A percentile compares a stretch with the other conserved stretches of the same genome.
phyloP scores from a whole-genome alignment of 2,329 filamentous ascomycete genomes.

The Colletotrichum tofieldiae region DNA sequence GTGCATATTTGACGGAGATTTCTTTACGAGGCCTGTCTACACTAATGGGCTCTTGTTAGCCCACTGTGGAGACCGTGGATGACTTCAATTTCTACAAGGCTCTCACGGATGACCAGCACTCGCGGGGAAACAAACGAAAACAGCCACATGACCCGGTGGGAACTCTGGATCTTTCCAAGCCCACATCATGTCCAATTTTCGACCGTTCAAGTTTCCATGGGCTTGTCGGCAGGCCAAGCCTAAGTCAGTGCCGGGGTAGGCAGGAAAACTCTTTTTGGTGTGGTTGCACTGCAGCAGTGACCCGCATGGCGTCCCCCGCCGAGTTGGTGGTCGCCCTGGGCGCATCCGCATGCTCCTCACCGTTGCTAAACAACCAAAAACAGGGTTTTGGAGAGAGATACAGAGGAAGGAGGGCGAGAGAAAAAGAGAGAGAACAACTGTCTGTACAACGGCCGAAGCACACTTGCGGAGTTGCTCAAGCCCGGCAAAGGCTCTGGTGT shows the following conservation, averaged over 20 bases:
- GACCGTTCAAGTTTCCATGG: neutral
- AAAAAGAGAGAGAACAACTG: neutral
- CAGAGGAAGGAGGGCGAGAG: neutral
- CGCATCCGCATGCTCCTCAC: neutral
- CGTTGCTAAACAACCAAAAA: neutral
- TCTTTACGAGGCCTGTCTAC: slow-evolving; percentile 33
- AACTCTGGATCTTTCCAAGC: neutral
- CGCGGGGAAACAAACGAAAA: neutral
- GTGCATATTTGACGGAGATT: slow-evolving; percentile 42
- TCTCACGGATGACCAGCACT: neutral
- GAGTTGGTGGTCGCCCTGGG: neutral
- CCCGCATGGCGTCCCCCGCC: slow-evolving; percentile 29
- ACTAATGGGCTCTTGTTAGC: slow-evolving; percentile 28
- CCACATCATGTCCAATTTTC: neutral
- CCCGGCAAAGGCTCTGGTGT: slow-evolving; percentile 3
- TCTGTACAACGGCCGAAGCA: neutral
- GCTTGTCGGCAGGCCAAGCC: neutral
- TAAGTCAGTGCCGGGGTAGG: slow-evolving; percentile 4
- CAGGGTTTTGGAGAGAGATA: neutral
- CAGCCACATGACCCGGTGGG: neutral
- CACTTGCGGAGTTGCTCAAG: slow-evolving; percentile 3
- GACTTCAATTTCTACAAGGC: slow-evolving; percentile 24
- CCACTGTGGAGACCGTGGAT: slow-evolving; percentile 30
- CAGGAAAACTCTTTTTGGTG: slow-evolving; percentile 15
- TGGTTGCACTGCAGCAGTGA: slow-evolving; percentile 39